These are phyloP conservation scores for Penicillium angulare DNA, from an alignment of 495 filamentous ascomycete genomes.

Conservation along the genomic window DNA sequence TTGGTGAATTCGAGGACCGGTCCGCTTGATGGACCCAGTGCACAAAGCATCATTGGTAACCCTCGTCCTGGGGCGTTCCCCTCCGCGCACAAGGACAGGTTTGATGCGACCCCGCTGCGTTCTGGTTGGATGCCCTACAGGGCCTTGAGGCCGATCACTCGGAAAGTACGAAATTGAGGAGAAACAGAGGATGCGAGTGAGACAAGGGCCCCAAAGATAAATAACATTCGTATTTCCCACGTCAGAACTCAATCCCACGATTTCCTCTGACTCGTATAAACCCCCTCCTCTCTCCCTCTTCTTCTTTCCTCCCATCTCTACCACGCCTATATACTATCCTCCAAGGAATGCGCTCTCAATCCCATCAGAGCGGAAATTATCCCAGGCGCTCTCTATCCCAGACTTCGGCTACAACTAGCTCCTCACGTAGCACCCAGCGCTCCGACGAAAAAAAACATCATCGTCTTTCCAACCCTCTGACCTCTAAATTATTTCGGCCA, in stretches of 20 bases:
- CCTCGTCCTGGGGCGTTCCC: background rate
- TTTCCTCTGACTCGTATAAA: too few relatives aligned
- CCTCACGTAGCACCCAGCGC: conserved; percentile 15
- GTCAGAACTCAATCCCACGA: conserved; percentile 4
- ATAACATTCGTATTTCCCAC: conserved; percentile 2
- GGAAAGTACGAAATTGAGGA: background rate
- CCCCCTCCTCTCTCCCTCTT: background rate
- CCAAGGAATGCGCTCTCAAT: conserved; percentile 23
- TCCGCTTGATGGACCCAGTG: conserved; percentile 13
- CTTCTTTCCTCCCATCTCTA: background rate
- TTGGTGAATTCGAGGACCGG: conserved; percentile 12
- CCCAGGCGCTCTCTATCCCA: conserved; percentile 24
- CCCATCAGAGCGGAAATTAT: conserved; percentile 12
- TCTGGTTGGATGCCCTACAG: conserved; percentile 31
- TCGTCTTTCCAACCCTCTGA: conserved; percentile 8
- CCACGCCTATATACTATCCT: too few relatives aligned
- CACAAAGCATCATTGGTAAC: conserved; percentile 1
- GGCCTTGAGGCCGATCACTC: background rate
- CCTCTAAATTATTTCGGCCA: conserved; percentile 16
- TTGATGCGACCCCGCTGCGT: conserved; percentile 2
- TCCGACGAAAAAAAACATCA: conserved; percentile 18
- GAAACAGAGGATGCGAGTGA: conserved; percentile 4
- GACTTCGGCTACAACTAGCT: conserved; percentile 22
- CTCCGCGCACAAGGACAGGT: conserved; percentile 1
- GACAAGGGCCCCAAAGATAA: conserved; percentile 2